Percentiles rank a stretch among this genome's conserved stretches.
Evolutionary conservation across 192 early-diverging fungal species (phyloP).

Genomic region (Jimgerdemannia flammicorona): DNA sequence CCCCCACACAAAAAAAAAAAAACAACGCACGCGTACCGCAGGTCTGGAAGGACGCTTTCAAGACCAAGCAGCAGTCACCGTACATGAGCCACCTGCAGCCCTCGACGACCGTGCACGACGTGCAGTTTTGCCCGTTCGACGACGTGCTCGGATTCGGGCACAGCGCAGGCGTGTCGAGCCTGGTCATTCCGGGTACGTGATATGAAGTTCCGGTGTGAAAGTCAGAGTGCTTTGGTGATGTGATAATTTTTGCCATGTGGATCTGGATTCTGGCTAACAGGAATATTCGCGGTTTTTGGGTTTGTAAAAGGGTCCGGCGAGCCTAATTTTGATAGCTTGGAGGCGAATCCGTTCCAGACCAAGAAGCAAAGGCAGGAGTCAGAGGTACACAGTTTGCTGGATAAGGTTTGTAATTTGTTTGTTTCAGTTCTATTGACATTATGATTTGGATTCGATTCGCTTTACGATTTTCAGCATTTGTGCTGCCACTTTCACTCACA

Average conservation of each 20-base stretch:
- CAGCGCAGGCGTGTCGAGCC: slow-evolving; percentile 65
- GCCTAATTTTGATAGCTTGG: slow-evolving; percentile 93
- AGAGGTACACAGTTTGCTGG: slow-evolving; percentile 84
- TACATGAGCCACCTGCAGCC: slow-evolving; percentile 84
- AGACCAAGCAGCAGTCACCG: slow-evolving; percentile 68
- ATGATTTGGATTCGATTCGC: background rate
- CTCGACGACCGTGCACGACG: slow-evolving; percentile 40
- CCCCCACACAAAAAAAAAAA: slow-evolving; percentile 10
- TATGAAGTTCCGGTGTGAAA: background rate
- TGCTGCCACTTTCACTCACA: too few species aligned
- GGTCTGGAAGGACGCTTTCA: slow-evolving; percentile 89
- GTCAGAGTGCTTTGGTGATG: background rate
- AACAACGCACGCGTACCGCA: slow-evolving; percentile 13
- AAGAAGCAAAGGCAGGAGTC: slow-evolving; percentile 81
- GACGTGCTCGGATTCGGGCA: slow-evolving; percentile 91
- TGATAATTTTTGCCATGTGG: background rate
- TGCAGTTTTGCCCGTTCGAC: slow-evolving; percentile 92
- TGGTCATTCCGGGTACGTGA: slow-evolving; percentile 75
- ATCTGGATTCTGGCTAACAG: background rate
- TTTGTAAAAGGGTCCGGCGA: slow-evolving; percentile 73
- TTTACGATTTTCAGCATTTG: background rate
- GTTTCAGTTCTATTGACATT: background rate
- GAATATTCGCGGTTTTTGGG: background rate
- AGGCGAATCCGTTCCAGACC: slow-evolving; percentile 91
- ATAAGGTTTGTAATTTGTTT: slow-evolving; percentile 53